phyloP scores from a whole-genome alignment of 495 filamentous ascomycete species.

The Penicillium pulvis region DNA sequence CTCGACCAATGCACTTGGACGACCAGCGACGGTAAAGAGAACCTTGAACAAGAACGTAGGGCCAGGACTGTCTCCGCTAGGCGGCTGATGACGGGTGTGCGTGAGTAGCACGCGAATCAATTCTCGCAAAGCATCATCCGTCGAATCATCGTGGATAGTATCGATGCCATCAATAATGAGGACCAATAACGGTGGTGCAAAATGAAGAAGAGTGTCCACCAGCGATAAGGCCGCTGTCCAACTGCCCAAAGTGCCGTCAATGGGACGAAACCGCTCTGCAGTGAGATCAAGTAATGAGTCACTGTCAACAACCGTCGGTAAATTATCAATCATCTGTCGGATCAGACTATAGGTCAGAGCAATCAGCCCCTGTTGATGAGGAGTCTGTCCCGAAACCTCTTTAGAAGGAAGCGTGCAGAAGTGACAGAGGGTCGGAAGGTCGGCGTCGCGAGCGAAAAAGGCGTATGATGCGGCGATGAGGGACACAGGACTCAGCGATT shows the following conservation, averaged over 20 bases:
- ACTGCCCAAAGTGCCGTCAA: slow-evolving; percentile 40
- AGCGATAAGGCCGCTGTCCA: slow-evolving; percentile 47
- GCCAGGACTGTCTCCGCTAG: slow-evolving; percentile 27
- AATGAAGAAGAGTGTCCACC: slow-evolving; percentile 42
- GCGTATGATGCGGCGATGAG: slow-evolving; percentile 44
- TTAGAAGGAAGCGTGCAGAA: slow-evolving; percentile 41
- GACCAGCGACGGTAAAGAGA: slow-evolving; percentile 44
- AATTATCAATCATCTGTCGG: slow-evolving; percentile 47
- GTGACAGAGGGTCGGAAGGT: slow-evolving; percentile 46
- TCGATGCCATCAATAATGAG: slow-evolving; percentile 48
- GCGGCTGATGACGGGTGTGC: slow-evolving; percentile 38
- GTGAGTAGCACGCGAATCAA: slow-evolving; percentile 40
- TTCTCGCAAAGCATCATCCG: slow-evolving; percentile 38
- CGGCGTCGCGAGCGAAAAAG: slow-evolving; percentile 34
- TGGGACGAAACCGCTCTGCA: slow-evolving; percentile 39
- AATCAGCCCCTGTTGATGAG: slow-evolving; percentile 41
- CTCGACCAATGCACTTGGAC: slow-evolving; percentile 39
- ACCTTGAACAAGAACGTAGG: slow-evolving; percentile 42
- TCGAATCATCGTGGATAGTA: slow-evolving; percentile 39
- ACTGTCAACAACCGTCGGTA: slow-evolving; percentile 45
- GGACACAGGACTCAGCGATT: slow-evolving; percentile 34
- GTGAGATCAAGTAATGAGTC: slow-evolving; percentile 41
- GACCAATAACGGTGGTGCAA: slow-evolving; percentile 45
- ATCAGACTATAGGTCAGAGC: slow-evolving; percentile 51
- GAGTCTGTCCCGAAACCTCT: slow-evolving; percentile 27